Evolutionary conservation across 345 rosid species (phyloP), one percentile per base, ranked within the genome.

Genomic region (Pistacia vera): DNA sequence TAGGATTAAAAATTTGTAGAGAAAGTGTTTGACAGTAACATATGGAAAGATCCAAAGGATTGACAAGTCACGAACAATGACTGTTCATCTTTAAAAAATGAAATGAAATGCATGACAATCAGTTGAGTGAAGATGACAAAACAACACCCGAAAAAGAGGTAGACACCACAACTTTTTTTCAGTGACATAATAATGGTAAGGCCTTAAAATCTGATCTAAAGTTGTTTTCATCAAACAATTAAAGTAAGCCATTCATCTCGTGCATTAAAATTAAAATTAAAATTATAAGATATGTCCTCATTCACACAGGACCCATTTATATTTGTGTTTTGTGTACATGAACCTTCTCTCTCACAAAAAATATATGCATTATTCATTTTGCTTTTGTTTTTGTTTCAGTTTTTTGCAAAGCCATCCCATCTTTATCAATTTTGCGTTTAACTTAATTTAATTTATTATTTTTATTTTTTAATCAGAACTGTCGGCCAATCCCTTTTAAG

Each of bases 61-160:
- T 81, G 63, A 73, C 55, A 76, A 76, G 79, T 81, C 66, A 73
- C 55, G 74, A 76, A 81, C 83, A 86, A 75, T 74, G 86, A 80
- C 74, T 58, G 80, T 66, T 78, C 75, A 81, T 73, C 84, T 77
- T 72, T 44, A 41, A 38, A 6, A 38, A 38, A 38, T 38, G 41
- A 38, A 41, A 70, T 72, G 54, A 63, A 77, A 69, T 74, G 80
- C 78, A 59, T 68, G 75, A 36, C 59, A 81, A 70, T 78, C 63
- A 75, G 76, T 75, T 76, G 33, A 41, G 52, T 78, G 90, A 85
- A 77, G 77, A 51, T 80, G 90, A 88, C 89, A 80, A 74, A 72
- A 65, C 83, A 84, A 76, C 91, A 78, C 78, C 69, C 79, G 75
- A 76, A 75, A 70, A 52, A 73, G 59, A 80, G 60, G 75, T 35